Percentiles rank a stretch among this genome's conserved stretches.
These are phyloP conservation scores for Boletus rubescentipes DNA, from an alignment of 768 basidiomycete species.

Conservation along the genomic window DNA sequence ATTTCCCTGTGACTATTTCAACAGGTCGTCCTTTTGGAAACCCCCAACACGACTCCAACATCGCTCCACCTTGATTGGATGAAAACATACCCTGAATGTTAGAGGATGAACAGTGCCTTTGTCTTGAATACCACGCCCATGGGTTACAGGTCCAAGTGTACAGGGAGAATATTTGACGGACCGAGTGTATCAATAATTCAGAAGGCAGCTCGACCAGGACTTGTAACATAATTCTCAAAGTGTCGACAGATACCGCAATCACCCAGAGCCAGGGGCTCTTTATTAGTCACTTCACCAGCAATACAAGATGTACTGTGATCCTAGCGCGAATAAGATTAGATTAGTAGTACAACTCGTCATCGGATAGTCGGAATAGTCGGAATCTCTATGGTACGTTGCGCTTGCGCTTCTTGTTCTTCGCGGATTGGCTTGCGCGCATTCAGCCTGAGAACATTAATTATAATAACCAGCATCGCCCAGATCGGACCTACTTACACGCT, in stretches of 20 bases:
- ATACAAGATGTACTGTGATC: too few species aligned
- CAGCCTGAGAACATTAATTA: slow-evolving; percentile 2
- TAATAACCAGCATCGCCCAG: not conserved
- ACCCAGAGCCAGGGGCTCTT: too few species aligned
- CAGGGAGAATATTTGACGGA: not conserved
- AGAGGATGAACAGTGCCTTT: not conserved
- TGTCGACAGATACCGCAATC: not conserved
- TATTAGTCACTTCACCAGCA: too few species aligned
- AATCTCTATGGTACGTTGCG: slow-evolving; percentile 8
- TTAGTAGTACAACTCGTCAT: not conserved
- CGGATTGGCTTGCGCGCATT: slow-evolving; percentile 20
- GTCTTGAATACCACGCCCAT: not conserved
- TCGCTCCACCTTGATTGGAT: not conserved
- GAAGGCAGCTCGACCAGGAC: not conserved
- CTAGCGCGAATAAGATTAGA: too few species aligned
- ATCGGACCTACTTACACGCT: slow-evolving; percentile 18
- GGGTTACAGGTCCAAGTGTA: not conserved
- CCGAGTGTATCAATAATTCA: not conserved
- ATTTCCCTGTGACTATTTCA: not conserved
- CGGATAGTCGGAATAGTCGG: slow-evolving; percentile 19
- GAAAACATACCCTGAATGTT: not conserved
- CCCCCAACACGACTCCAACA: not conserved
- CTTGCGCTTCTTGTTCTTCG: slow-evolving; percentile 7
- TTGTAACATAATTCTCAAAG: not conserved
- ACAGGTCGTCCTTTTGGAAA: not conserved